Evolutionary conservation across 1,284 basidiomycete genomes (phyloP), one percentile per base, ranked within the genome.

Genomic region (Malassezia sympodialis): DNA sequence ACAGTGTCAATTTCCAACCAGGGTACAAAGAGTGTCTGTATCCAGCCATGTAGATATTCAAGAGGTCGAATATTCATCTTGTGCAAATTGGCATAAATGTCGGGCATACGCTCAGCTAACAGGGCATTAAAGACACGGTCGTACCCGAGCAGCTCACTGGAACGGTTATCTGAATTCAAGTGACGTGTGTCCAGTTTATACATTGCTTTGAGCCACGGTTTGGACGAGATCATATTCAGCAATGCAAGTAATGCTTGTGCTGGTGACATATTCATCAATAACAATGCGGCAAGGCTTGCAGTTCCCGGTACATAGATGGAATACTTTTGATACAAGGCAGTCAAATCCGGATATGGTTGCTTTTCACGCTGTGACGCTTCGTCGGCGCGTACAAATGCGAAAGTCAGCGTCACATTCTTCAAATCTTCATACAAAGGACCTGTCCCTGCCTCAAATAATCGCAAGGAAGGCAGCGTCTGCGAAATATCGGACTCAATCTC

Each of bases 71-170:
- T 61, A 19, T 58, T 61, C 24, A 43, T 46, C 54, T 62, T 60
- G 40, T 70, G 57, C 31, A 72, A 52, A 37, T 72, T 72, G n/a
- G 69, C 69, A 46, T 69, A 72, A 65, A 91, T 88, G 83, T 78
- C 93, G 0, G 93, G 93, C 84, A 96, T 91, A 40, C 85, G 83
- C 72, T 94, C 90, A 23, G 89, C 88, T 24, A 93, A 79, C 11
- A 93, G 76, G 0, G 89, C 91, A 67, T 93, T 90, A 66, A 93
- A 91, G 67, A 93, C 90, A 63, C 90, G 89, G 46, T 60, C 32
- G 14, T 59, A 61, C 8, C 61, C 59, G 8, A 49, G 50, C 4
- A 39, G 40, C 14, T 56, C 30, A 15, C 24, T 37, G 14, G 17
- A 32, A n/a, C 17, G 21, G 17, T 24, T 23, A 8, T 23, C 15